These are phyloP conservation scores for Termitomyces sp. DNA, from an alignment of 768 basidiomycete genomes.

Conservation along the genomic window DNA sequence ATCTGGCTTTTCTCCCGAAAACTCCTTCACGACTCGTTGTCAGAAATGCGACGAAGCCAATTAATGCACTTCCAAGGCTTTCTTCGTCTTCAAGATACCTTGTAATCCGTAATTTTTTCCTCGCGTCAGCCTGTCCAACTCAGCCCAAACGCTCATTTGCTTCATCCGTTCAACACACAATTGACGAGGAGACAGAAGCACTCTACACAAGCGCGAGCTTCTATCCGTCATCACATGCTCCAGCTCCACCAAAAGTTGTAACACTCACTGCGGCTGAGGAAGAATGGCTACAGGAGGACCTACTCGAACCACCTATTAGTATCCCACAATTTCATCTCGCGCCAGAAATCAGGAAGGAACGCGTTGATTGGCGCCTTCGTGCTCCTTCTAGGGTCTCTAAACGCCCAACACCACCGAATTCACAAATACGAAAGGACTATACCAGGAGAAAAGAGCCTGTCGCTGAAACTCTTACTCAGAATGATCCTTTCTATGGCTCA, in stretches of 20 bases:
- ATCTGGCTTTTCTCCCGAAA: slow-evolving; percentile 8
- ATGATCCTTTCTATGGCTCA: slow-evolving; percentile 42
- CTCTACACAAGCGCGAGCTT: slow-evolving; percentile 6
- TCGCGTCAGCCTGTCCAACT: slow-evolving; percentile 13
- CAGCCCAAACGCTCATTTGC: slow-evolving; percentile 7
- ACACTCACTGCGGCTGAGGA: slow-evolving; percentile 25
- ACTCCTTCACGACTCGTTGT: slow-evolving; percentile 1
- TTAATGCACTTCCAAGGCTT: slow-evolving; percentile 4
- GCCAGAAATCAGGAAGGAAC: slow-evolving; percentile 15
- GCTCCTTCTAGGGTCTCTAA: slow-evolving; percentile 38
- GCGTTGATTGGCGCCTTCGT: slow-evolving; percentile 62
- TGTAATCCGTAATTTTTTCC: slow-evolving; percentile 13
- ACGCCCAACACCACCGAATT: slow-evolving; percentile 3
- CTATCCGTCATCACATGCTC: background rate
- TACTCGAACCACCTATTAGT: background rate
- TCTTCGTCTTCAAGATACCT: slow-evolving; percentile 8
- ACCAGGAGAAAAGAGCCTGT: slow-evolving; percentile 34
- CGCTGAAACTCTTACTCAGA: slow-evolving; percentile 22
- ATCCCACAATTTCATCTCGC: slow-evolving; percentile 5
- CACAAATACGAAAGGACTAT: slow-evolving; percentile 13
- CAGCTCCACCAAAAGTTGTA: background rate
- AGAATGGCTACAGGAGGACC: slow-evolving; percentile 32
- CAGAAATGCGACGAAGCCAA: slow-evolving; percentile 8
- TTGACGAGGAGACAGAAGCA: slow-evolving; percentile 10
- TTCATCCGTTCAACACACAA: background rate